Conservation (phyloP, 116 monocot genomes). For the Dioscorea cayenensis region DNA sequence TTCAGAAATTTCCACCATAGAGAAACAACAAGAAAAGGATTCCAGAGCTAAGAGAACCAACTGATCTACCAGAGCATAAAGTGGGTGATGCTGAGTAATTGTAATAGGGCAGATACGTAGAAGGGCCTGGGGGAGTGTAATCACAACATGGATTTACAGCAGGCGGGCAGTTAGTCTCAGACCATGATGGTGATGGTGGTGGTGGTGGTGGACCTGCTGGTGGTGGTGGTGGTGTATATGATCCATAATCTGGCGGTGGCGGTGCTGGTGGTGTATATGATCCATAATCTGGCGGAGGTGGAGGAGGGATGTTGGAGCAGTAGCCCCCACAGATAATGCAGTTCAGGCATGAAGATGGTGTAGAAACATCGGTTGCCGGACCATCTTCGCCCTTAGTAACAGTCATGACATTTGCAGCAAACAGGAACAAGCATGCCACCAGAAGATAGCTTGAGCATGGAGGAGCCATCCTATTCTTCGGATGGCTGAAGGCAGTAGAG, state of each 20-base stretch:
- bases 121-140: background rate
- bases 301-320: background rate
- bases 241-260: too few species aligned
- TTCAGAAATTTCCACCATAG: background rate
- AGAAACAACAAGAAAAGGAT: background rate
- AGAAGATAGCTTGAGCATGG: background rate
- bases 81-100: background rate
- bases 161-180: constrained; percentile 1
- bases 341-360: background rate
- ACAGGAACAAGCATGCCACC: background rate
- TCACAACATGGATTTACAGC: background rate
- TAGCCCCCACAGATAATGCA: background rate
- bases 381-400: background rate
- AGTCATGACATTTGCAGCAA: background rate
- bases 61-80: background rate
- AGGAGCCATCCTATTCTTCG: background rate
- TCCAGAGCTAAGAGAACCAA: background rate
- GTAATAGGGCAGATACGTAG: background rate
- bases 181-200: background rate
- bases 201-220: too few species aligned
- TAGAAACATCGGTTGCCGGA: background rate
- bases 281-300: background rate
- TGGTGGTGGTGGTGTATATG: too few species aligned
- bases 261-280: background rate
- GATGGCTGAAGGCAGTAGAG: background rate